Percentiles rank a stretch among this genome's conserved stretches.
These are phyloP conservation scores for Fragilaria radians DNA, from an alignment of 108 stramenopile species.

Conservation along the genomic window DNA sequence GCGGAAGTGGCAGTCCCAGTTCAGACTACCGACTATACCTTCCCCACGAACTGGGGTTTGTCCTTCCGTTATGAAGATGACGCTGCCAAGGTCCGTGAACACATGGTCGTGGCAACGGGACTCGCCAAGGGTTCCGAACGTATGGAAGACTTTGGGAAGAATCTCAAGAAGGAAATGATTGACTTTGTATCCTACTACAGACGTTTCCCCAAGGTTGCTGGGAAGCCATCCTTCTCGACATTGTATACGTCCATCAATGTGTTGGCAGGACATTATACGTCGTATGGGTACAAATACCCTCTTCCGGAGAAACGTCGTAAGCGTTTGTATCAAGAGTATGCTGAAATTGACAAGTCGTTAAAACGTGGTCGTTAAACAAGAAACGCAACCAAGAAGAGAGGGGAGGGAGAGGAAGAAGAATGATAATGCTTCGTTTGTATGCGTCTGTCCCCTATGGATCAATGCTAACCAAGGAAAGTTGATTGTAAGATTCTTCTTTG, in stretches of 20 bases:
- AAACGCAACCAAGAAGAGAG: too few relatives aligned
- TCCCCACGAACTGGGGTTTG: slow-evolving; percentile 84
- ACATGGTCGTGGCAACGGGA: slow-evolving; percentile 86
- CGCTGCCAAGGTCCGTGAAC: slow-evolving; percentile 81
- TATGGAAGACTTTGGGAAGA: slow-evolving; percentile 90
- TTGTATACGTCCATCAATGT: slow-evolving; percentile 96
- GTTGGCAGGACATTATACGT: slow-evolving; percentile 94
- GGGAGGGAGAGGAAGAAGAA: too few relatives aligned
- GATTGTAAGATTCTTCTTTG: too few relatives aligned
- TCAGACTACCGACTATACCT: slow-evolving; percentile 60
- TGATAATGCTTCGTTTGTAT: too few relatives aligned
- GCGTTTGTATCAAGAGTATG: slow-evolving; percentile 95
- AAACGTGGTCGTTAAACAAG: slow-evolving; percentile 66
- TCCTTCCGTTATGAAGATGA: slow-evolving; percentile 89
- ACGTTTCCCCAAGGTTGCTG: slow-evolving; percentile 85
- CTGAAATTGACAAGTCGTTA: slow-evolving; percentile 89
- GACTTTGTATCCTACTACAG: slow-evolving; percentile 94
- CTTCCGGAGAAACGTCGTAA: slow-evolving; percentile 97
- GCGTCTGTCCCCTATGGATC: too few relatives aligned
- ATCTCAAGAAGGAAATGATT: slow-evolving; percentile 96
- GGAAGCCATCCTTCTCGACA: slow-evolving; percentile 91
- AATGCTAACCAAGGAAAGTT: too few relatives aligned
- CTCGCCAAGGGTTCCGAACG: slow-evolving; percentile 85
- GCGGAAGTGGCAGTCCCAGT: slow-evolving; percentile 72
- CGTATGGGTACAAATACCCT: slow-evolving; percentile 96